A percentile compares a stretch with the other conserved stretches of the same genome.
Evolutionary conservation across 495 filamentous ascomycete species (phyloP).

Genomic region (Chaetomium cochliodes): DNA sequence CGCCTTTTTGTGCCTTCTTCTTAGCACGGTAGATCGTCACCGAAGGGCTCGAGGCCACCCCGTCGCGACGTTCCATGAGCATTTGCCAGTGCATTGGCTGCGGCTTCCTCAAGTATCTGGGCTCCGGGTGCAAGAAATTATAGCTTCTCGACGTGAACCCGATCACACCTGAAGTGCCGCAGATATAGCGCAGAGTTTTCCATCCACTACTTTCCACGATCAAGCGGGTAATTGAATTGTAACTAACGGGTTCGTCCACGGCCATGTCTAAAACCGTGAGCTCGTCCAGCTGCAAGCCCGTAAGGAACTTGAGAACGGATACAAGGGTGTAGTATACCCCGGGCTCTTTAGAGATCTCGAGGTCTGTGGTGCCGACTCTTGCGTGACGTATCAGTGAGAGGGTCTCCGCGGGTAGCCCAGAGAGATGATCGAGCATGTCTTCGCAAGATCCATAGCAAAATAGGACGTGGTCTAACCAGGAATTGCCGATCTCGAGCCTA

Average conservation of each 20-base stretch:
- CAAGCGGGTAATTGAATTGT: background rate
- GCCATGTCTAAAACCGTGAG: background rate
- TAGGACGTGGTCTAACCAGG: conserved; percentile 8
- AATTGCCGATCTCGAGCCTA: conserved; percentile 1
- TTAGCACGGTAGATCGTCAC: conserved; percentile 9
- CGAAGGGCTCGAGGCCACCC: conserved; percentile 1
- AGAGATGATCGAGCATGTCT: conserved; percentile 2
- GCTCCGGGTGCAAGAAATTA: background rate
- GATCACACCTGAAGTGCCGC: background rate
- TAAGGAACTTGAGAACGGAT: conserved; percentile 9
- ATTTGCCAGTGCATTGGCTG: conserved; percentile 10
- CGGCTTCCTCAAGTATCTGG: background rate
- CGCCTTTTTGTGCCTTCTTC: background rate
- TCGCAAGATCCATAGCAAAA: background rate
- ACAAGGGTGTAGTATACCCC: background rate
- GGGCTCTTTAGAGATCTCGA: background rate
- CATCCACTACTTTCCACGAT: conserved; percentile 10
- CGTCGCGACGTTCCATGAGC: conserved; percentile 5
- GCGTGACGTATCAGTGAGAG: conserved; percentile 6
- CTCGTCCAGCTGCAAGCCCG: conserved; percentile 12
- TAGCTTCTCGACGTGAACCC: background rate
- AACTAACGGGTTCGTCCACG: background rate
- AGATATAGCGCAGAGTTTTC: conserved; percentile 13
- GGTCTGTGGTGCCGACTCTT: background rate
- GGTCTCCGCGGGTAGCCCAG: background rate